These are phyloP conservation scores for Funneliformis mosseae DNA, from an alignment of 192 early-diverging fungal species.

Conservation along the genomic window DNA sequence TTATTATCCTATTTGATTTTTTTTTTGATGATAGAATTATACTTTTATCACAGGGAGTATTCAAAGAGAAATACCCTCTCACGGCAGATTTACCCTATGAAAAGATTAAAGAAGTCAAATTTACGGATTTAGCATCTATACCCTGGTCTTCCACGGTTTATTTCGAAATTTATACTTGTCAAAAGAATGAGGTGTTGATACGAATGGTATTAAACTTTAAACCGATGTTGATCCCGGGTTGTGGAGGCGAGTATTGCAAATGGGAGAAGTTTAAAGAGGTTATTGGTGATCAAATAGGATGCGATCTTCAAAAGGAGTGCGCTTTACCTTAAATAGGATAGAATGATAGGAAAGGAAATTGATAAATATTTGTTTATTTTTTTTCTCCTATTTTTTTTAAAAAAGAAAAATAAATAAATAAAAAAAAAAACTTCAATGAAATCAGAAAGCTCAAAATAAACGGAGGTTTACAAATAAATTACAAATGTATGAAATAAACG, in stretches of 20 bases:
- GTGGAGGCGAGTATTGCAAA: slow-evolving; percentile 2
- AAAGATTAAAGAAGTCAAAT: neutral
- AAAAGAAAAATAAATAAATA: no score
- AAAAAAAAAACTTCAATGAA: no score
- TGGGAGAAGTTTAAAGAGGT: neutral
- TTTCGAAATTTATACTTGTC: slow-evolving; percentile 16
- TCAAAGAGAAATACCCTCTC: neutral
- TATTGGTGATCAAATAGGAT: neutral
- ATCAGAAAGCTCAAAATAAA: no score
- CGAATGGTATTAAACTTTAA: neutral
- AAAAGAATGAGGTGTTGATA: neutral
- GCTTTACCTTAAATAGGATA: neutral
- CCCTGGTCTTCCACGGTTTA: slow-evolving; percentile 5
- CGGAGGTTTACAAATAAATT: no score
- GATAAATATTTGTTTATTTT: no score
- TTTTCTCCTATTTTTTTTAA: no score
- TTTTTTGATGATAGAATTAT: neutral
- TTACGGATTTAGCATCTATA: neutral
- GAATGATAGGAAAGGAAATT: no score
- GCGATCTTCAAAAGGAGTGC: neutral
- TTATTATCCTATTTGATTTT: no score
- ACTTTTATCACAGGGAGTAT: neutral
- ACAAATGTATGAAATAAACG: no score
- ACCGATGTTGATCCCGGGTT: slow-evolving; percentile 11
- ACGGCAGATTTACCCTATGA: slow-evolving; percentile 12